Evolutionary conservation across 371 early-diverging fungal species (phyloP).

Genomic region (Lichtheimia corymbifera): DNA sequence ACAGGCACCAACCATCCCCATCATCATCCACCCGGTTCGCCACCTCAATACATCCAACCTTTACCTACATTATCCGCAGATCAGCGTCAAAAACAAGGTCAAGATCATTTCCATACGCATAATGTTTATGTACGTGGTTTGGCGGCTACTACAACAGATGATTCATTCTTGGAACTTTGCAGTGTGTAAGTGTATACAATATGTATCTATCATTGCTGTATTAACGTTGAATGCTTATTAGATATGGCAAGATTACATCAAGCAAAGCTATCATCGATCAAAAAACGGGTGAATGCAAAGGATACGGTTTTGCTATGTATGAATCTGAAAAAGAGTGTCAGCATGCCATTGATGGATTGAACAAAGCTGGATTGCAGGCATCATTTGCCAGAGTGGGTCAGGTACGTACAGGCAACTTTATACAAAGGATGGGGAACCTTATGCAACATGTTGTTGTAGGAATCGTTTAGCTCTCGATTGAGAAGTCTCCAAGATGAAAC

Average conservation of each 20-base stretch:
- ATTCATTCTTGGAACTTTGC: constrained; percentile 70
- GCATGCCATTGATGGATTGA: constrained; percentile 72
- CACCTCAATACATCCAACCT: constrained; percentile 28
- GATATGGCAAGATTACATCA: constrained; percentile 81
- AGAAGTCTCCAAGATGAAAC: constrained; percentile 75
- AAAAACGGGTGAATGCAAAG: constrained; percentile 81
- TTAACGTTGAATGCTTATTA: constrained; percentile 15
- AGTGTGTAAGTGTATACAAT: constrained; percentile 36
- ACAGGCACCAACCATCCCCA: constrained; percentile 32
- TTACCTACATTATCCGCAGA: constrained; percentile 27
- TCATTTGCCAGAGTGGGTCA: constrained; percentile 75
- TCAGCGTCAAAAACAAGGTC: constrained; percentile 17
- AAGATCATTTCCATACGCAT: constrained; percentile 33
- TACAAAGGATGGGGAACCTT: background rate
- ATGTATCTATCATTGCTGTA: too few relatives aligned
- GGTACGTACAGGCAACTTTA: constrained; percentile 18
- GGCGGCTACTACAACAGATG: constrained; percentile 73
- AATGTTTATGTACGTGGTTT: constrained; percentile 89
- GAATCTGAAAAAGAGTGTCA: constrained; percentile 68
- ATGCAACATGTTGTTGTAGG: constrained; percentile 37
- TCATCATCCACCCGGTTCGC: constrained; percentile 26
- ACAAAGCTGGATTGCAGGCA: constrained; percentile 66
- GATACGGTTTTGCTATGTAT: constrained; percentile 92
- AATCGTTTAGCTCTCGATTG: constrained; percentile 77
- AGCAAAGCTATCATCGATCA: constrained; percentile 86